Base-by-base conservation (phyloP, 306 rosid genomes). In the Pterocarpus macrocarpus region DNA sequence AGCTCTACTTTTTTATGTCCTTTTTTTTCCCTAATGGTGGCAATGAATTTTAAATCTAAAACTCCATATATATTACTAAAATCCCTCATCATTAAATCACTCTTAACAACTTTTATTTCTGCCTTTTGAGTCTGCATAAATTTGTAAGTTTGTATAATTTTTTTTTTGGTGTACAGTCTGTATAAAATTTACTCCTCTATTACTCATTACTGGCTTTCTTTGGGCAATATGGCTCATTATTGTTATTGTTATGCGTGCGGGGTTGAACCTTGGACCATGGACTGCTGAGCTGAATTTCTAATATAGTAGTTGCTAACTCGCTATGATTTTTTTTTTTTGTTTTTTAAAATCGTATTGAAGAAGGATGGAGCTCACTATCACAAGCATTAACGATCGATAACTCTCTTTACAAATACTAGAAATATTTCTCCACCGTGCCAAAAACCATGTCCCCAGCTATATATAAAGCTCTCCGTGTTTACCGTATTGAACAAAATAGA, bases 391-490 rank as follows among this genome's bases (percentile, higher is more conserved):
- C 28, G 28, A 22, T 22, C 41, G 5, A 35, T 64, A 34, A 65
- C 70, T 67, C 10, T 34, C 36, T 0, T 22, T 49, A 53, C 8
- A 65, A 64, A 30, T 15, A 22, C 28, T 22, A 1, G 28, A 7
- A 74, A 65, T 32, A 30, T 69, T 68, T 75, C 16, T 69, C 35
- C 58, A 76, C 14, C 35, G 15, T 57, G 62, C 43, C 72, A 62
- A 77, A 64, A 71, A 64, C 70, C 86, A 62, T 76, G 63, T 49
- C 53, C 67, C 57, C 53, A 49, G 72, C 43, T 56, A 45, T 45
- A 47, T 47, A 47, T 47, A 47, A 8, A 22, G 36, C 8, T 32
- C 59, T 34, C 43, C 12, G 1, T 77, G 77, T 82, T 69, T 14
- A 56, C 11, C 33, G 55, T 73, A 55, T 30, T 73, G 32, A 33